Conservation (phyloP, 768 basidiomycete species). For the Russula virescens region DNA sequence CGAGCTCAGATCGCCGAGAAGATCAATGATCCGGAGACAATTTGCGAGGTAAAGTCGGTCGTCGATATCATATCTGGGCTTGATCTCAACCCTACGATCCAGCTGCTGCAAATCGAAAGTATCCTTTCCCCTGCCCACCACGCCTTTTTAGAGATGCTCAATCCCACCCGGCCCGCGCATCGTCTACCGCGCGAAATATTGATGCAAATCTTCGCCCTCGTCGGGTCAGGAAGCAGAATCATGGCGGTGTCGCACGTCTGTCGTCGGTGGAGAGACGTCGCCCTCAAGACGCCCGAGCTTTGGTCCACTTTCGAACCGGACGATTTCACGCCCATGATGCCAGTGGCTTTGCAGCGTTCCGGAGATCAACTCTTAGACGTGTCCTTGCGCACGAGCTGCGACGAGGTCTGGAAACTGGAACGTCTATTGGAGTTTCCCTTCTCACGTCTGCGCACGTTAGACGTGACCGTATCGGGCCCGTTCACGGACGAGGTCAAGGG, state of each 20-base stretch:
- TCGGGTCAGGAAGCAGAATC: slow-evolving; percentile 13
- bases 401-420: slow-evolving; percentile 10
- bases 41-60: slow-evolving; percentile 12
- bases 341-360: slow-evolving; percentile 5
- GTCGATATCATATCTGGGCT: background rate
- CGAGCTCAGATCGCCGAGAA: background rate
- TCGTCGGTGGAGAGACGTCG: slow-evolving; percentile 14
- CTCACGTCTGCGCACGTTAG: slow-evolving; percentile 6
- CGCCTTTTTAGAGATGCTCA: slow-evolving; percentile 16
- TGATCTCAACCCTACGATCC: background rate
- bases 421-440: slow-evolving; percentile 10
- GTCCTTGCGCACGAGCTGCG: slow-evolving; percentile 8
- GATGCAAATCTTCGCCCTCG: slow-evolving; percentile 16
- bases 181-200: slow-evolving; percentile 13
- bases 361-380: slow-evolving; percentile 6
- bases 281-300: slow-evolving; percentile 14
- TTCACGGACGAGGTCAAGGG: slow-evolving; percentile 22
- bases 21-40: slow-evolving; percentile 11
- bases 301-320: slow-evolving; percentile 15
- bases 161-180: slow-evolving; percentile 12
- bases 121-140: slow-evolving; percentile 14
- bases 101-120: slow-evolving; percentile 9
- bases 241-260: slow-evolving; percentile 18
- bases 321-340: slow-evolving; percentile 14
- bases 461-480: slow-evolving; percentile 1